Percentiles rank a stretch among this genome's conserved stretches.
Conservation (phyloP, 1,284 basidiomycete species). For the Amylostereum chailletii region DNA sequence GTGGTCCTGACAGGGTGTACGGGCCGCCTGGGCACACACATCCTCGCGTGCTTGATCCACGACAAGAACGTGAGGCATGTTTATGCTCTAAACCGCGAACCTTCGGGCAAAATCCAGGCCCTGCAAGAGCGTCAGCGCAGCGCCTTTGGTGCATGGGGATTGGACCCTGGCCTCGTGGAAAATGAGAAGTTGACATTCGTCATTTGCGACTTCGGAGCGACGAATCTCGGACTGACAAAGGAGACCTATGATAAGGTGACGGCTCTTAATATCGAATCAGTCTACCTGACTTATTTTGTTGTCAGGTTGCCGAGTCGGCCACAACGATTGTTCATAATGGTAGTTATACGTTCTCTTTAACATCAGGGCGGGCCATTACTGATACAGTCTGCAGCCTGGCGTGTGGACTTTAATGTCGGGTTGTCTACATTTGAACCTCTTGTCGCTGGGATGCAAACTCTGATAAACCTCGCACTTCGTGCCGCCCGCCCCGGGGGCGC, state of each 20-base stretch:
- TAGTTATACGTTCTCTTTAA: background rate
- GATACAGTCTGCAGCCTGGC: constrained; percentile 12
- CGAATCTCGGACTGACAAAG: background rate
- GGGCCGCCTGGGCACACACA: constrained; percentile 7
- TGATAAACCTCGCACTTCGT: constrained; percentile 14
- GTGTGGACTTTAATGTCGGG: constrained; percentile 15
- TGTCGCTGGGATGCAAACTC: constrained; percentile 9
- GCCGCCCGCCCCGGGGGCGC: constrained; percentile 13
- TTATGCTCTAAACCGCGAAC: constrained; percentile 12
- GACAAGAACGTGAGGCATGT: constrained; percentile 1
- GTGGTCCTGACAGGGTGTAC: constrained; percentile 9
- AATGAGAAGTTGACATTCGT: background rate
- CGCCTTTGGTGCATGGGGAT: background rate
- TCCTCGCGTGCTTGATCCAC: constrained; percentile 8
- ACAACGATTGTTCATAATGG: constrained; percentile 9
- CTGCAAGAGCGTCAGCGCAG: constrained; percentile 1
- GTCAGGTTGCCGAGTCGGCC: constrained; percentile 5
- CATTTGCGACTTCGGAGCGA: background rate
- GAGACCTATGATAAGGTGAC: background rate
- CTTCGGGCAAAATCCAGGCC: constrained; percentile 5
- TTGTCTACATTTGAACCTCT: constrained; percentile 14
- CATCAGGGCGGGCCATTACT: background rate
- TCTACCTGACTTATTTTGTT: no score
- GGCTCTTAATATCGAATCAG: no score
- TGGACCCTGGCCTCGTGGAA: background rate